phyloP scores from a whole-genome alignment of 202 grass and related monocot species.

The Cymbopogon flexuosus region DNA sequence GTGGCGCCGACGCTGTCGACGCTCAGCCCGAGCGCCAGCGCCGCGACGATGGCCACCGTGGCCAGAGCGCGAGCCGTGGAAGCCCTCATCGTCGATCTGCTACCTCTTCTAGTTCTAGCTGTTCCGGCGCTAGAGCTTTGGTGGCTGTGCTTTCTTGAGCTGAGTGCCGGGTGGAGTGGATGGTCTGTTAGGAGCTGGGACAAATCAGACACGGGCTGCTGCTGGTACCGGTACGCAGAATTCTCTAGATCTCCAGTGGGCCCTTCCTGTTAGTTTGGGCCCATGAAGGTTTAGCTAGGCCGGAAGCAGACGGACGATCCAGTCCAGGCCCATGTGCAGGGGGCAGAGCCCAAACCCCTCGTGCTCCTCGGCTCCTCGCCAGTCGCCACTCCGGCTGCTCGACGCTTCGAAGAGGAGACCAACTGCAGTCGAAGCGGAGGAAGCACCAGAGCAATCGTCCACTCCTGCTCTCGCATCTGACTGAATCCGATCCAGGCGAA shows the following conservation, averaged over 20 bases:
- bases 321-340: not conserved
- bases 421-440: not conserved
- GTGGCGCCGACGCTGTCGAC: not conserved
- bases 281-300: not conserved
- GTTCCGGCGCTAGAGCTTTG: not conserved
- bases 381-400: not conserved
- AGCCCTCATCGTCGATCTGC: not conserved
- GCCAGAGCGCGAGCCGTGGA: not conserved
- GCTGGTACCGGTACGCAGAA: not conserved
- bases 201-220: not conserved
- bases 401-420: not conserved
- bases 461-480: not conserved
- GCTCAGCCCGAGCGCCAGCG: not conserved
- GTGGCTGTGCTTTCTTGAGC: not conserved
- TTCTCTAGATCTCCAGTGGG: not conserved
- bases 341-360: not conserved
- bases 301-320: not conserved
- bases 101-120: not conserved
- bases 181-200: not conserved
- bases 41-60: not conserved
- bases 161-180: not conserved
- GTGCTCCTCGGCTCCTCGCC: not conserved
- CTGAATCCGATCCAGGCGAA: not conserved
- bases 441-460: not conserved
- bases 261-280: not conserved